These are phyloP conservation scores for Debaryomyces udenii DNA, from an alignment of 1,139 yeast species.

Conservation along the genomic window DNA sequence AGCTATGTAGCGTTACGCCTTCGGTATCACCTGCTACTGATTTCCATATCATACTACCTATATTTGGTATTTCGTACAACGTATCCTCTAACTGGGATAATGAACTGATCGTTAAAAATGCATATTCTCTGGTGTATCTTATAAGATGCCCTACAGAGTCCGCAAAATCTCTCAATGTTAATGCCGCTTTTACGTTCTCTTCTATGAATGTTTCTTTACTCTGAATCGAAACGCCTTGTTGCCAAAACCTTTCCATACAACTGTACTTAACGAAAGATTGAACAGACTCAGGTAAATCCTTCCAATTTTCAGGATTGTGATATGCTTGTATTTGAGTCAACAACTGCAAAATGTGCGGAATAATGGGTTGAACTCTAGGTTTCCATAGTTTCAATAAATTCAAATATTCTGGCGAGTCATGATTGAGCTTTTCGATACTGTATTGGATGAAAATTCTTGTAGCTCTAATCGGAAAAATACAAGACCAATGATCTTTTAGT, in stretches of 20 bases:
- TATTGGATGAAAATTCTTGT: constrained; percentile 94
- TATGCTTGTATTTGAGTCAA: constrained; percentile 91
- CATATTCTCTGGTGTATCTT: constrained; percentile 94
- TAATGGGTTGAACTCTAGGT: constrained; percentile 87
- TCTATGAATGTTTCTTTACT: constrained; percentile 93
- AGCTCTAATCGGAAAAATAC: constrained; percentile 92
- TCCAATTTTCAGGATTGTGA: constrained; percentile 93
- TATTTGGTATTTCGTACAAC: constrained; percentile 80
- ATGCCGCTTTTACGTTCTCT: constrained; percentile 92
- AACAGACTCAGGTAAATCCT: constrained; percentile 80
- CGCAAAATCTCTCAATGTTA: constrained; percentile 92
- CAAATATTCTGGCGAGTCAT: constrained; percentile 73
- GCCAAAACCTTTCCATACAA: constrained; percentile 96
- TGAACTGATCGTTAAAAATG: constrained; percentile 86
- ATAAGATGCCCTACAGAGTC: constrained; percentile 98
- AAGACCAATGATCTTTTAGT: constrained; percentile 89
- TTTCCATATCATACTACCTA: constrained; percentile 76
- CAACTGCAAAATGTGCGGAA: constrained; percentile 87
- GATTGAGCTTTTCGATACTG: constrained; percentile 86
- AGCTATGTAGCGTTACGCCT: constrained; percentile 91
- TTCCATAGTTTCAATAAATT: constrained; percentile 82
- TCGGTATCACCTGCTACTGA: constrained; percentile 83
- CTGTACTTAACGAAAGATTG: constrained; percentile 88
- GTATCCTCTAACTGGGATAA: constrained; percentile 90
- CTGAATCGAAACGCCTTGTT: constrained; percentile 93